Conservation (phyloP, 2,329 filamentous ascomycete genomes). For the Phaeophleospora eucalypticola region DNA sequence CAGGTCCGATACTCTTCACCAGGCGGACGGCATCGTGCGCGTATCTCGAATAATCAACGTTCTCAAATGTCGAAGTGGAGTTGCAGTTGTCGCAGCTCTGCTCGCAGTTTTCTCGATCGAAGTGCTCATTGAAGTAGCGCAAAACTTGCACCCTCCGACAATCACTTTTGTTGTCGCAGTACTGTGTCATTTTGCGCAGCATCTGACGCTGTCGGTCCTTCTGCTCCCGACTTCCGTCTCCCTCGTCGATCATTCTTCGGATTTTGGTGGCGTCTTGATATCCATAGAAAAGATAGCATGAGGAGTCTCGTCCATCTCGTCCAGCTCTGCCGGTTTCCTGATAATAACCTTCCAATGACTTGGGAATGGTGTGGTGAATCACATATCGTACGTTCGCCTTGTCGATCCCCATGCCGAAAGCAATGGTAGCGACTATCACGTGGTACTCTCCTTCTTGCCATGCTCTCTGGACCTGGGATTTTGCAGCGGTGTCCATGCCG, state of each 20-base stretch:
- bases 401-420: conserved; percentile 99
- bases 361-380: conserved; percentile 86
- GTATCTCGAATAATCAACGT: conserved; percentile 70
- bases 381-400: conserved; percentile 96
- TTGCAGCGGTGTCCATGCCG: conserved; percentile 63
- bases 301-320: conserved; percentile 79
- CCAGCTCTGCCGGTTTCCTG: conserved; percentile 96
- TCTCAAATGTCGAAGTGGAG: conserved; percentile 65
- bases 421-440: conserved; percentile 95
- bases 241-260: conserved; percentile 72
- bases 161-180: conserved; percentile 82
- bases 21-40: conserved; percentile 68
- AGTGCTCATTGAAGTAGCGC: conserved; percentile 88
- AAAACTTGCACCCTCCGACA: conserved; percentile 86
- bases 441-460: conserved; percentile 81
- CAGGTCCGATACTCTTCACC: conserved; percentile 54
- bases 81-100: conserved; percentile 85
- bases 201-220: conserved; percentile 81
- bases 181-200: conserved; percentile 79
- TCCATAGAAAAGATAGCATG: conserved; percentile 85
- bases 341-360: conserved; percentile 96
- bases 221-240: conserved; percentile 68
- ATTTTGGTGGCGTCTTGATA: conserved; percentile 72
- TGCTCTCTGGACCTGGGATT: conserved; percentile 65
- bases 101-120: conserved; percentile 66